These are phyloP conservation scores for Juglanconis oblonga DNA, from an alignment of 2,329 filamentous ascomycete genomes.

Conservation along the genomic window DNA sequence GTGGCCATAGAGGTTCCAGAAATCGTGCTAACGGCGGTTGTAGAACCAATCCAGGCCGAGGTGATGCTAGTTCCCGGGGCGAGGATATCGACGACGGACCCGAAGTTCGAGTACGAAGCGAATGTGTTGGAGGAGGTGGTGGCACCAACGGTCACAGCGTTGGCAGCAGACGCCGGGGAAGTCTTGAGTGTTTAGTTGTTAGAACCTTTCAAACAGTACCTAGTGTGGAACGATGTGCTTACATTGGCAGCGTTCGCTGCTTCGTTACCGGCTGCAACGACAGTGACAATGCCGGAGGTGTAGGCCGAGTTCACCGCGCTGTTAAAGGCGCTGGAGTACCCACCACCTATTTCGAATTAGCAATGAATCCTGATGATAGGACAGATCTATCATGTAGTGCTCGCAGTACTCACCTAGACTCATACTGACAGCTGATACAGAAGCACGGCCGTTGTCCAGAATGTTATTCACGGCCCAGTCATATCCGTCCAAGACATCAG, in stretches of 20 bases:
- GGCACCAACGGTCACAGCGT: slow-evolving; percentile 41
- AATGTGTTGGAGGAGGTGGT: slow-evolving; percentile 29
- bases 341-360: neutral
- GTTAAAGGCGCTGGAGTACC: slow-evolving; percentile 27
- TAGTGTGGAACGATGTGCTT: neutral
- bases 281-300: slow-evolving; percentile 12
- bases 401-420: slow-evolving; percentile 7
- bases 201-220: neutral
- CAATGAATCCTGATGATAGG: neutral
- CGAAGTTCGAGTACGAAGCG: slow-evolving; percentile 45
- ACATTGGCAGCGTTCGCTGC: slow-evolving; percentile 26
- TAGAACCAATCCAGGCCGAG: slow-evolving; percentile 39
- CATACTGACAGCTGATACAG: slow-evolving; percentile 11
- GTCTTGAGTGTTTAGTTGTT: slow-evolving; percentile 5
- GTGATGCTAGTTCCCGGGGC: slow-evolving; percentile 41
- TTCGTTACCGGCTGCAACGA: slow-evolving; percentile 42
- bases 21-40: slow-evolving; percentile 39
- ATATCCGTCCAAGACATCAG: slow-evolving; percentile 22
- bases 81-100: slow-evolving; percentile 40
- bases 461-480: slow-evolving; percentile 25
- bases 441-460: neutral
- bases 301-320: slow-evolving; percentile 26
- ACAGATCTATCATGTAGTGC: neutral
- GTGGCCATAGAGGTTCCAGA: slow-evolving; percentile 62
- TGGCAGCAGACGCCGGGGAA: slow-evolving; percentile 34